Evolutionary conservation across 2,329 filamentous ascomycete genomes (phyloP), one percentile per base, ranked within the genome.

Genomic region (Clarireedia monteithiana): DNA sequence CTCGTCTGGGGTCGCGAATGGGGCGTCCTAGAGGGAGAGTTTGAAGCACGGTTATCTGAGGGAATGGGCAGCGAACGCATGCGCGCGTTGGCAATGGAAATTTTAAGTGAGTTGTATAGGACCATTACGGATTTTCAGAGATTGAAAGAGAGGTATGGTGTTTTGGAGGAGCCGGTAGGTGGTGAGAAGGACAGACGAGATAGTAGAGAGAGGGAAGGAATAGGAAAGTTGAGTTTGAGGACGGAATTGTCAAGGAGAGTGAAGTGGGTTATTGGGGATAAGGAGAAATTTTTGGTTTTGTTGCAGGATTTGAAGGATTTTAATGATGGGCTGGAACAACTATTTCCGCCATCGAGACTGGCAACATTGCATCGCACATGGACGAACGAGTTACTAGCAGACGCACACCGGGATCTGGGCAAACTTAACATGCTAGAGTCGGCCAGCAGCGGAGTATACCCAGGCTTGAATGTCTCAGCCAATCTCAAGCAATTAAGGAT

Each of bases 1-100:
- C 64, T 74, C 30, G 73, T 76, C 56, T 77, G 75, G 75, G 75
- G 75, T 17, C 65, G 75, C 34, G 72, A 76, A 60, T 77, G 75
- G 74, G 75, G 75, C 24, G 73, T 77, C 36, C 69, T 72, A 9
- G 74, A 77, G 65, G 75, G 75, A 5, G 67, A 60, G 50, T 66
- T 77, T 1, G 74, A 77, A 63, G 71, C 69, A 36, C 17, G 42
- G n/a, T n/a, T 46, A 23, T 14, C 12, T 40, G 64, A 66, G 48
- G 72, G 72, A 49, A 69, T 71, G n/a, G 63, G 63, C 4, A 65
- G 64, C 56, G 61, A 61, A 48, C 53, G 59, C 39, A 64, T 77
- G 63, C 66, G 71, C 51, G 58, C 59, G 20, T 61, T 77, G 59
- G 74, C 74, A 10, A 67, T 68, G 54, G 67, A 73, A 56, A 76